Conservation (phyloP, 192 early-diverging fungal genomes). For the Physocladia obscura region DNA sequence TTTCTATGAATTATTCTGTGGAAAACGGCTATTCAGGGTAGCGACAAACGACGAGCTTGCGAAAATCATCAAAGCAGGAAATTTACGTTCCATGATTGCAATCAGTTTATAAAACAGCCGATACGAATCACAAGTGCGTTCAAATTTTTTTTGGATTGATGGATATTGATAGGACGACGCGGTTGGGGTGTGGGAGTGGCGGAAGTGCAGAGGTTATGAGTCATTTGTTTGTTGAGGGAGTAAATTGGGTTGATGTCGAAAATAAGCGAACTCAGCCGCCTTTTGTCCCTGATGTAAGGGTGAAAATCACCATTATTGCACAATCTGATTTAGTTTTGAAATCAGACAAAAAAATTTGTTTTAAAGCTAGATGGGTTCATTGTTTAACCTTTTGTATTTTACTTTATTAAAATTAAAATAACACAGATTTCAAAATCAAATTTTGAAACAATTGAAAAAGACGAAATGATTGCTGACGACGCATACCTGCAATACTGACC, state of each 20-base stretch:
- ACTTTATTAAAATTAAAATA: not conserved
- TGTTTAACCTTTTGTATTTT: not conserved
- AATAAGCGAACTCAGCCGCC: conserved; percentile 38
- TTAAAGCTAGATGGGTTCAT: no score
- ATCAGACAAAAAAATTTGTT: no score
- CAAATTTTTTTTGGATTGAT: conserved; percentile 52
- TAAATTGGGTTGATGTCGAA: conserved; percentile 52
- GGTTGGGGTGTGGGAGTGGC: conserved; percentile 73
- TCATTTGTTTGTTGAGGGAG: conserved; percentile 51
- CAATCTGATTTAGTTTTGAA: no score
- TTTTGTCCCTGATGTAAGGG: conserved; percentile 60
- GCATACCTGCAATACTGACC: conserved; percentile 14
- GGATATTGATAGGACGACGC: conserved; percentile 63
- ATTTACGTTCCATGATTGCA: conserved; percentile 58
- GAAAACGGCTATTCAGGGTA: conserved; percentile 68
- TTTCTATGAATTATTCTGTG: conserved; percentile 86
- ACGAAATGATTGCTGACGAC: conserved; percentile 70
- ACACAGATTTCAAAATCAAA: conserved; percentile 43
- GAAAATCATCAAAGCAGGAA: conserved; percentile 57
- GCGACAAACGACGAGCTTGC: conserved; percentile 59
- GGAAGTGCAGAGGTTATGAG: conserved; percentile 61
- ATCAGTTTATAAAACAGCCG: conserved; percentile 30
- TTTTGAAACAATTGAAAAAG: conserved; percentile 76
- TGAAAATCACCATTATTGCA: no score
- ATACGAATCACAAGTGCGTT: conserved; percentile 20